These are phyloP conservation scores for Spathaspora boniae DNA, from an alignment of 805 yeast genomes.

Conservation along the genomic window DNA sequence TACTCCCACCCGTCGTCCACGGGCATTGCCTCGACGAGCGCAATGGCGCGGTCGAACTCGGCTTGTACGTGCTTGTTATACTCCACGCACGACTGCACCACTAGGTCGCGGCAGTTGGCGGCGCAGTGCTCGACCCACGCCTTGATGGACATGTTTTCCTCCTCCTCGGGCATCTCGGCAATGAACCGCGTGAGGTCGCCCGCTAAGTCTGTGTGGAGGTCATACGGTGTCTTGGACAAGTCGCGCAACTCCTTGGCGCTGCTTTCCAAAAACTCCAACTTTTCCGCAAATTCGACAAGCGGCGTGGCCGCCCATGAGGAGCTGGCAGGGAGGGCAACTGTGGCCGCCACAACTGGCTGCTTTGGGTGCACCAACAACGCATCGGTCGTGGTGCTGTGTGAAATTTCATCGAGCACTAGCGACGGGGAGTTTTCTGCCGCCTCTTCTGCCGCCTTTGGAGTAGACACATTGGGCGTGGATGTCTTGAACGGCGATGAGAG, in stretches of 20 bases:
- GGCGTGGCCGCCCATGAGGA: too few relatives aligned
- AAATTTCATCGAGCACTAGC: too few relatives aligned
- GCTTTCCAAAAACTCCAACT: constrained; percentile 24
- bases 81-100: constrained; percentile 43
- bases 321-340: too few relatives aligned
- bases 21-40: constrained; percentile 33
- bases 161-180: constrained; percentile 65
- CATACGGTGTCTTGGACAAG: constrained; percentile 33
- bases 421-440: too few relatives aligned
- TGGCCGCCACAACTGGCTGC: too few relatives aligned
- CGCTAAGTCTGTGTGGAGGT: constrained; percentile 58
- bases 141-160: constrained; percentile 63
- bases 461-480: too few relatives aligned
- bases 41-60: constrained; percentile 52
- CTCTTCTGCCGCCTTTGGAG: too few relatives aligned
- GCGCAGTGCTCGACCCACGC: constrained; percentile 67
- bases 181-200: constrained; percentile 64
- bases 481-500: too few relatives aligned
- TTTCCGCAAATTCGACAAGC: constrained; percentile 1
- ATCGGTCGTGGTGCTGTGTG: too few relatives aligned
- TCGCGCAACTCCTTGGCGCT: constrained; percentile 32
- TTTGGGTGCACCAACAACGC: too few relatives aligned
- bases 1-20: constrained; percentile 11
- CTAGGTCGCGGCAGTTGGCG: constrained; percentile 46
- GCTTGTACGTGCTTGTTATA: constrained; percentile 46